Evolutionary conservation across 208 protist species (phyloP).

Genomic region (Crithidia fasciculata): DNA sequence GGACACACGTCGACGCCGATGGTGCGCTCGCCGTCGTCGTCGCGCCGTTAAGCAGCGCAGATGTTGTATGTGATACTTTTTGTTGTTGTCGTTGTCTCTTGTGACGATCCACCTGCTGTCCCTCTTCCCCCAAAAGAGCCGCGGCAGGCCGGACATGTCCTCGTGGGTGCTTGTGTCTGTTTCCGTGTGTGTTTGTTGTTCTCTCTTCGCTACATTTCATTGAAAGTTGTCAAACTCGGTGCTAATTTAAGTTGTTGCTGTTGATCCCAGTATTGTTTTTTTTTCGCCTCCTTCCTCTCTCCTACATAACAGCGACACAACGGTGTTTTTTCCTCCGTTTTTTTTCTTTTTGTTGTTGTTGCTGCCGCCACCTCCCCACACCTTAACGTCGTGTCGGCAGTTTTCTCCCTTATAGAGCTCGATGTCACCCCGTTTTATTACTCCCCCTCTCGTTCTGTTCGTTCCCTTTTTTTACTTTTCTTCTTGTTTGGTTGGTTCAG

Average conservation of each 20-base stretch:
- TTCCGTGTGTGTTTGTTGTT: too few relatives aligned
- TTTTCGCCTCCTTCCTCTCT: conserved; percentile 8
- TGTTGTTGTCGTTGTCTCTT: conserved; percentile 1
- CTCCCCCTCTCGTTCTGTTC: too few relatives aligned
- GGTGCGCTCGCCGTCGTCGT: conserved; percentile 42
- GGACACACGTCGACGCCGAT: conserved; percentile 79
- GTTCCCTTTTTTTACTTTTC: too few relatives aligned
- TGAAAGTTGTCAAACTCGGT: too few relatives aligned
- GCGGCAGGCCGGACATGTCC: background rate
- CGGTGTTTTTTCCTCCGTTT: background rate
- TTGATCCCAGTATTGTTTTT: background rate
- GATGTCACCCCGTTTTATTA: too few relatives aligned
- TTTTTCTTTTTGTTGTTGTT: conserved; percentile 7
- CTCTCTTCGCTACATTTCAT: background rate
- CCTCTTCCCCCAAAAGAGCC: background rate
- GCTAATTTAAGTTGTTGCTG: background rate
- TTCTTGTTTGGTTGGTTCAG: too few relatives aligned
- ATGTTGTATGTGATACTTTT: background rate
- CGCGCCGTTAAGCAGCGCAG: conserved; percentile 1
- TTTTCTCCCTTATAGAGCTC: too few relatives aligned
- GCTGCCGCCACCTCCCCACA: too few relatives aligned
- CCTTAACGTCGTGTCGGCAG: too few relatives aligned
- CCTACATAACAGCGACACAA: background rate
- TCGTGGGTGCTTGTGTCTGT: background rate
- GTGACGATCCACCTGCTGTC: background rate